Evolutionary conservation across 768 basidiomycete genomes (phyloP).

Genomic region (Boletus reticuloceps): DNA sequence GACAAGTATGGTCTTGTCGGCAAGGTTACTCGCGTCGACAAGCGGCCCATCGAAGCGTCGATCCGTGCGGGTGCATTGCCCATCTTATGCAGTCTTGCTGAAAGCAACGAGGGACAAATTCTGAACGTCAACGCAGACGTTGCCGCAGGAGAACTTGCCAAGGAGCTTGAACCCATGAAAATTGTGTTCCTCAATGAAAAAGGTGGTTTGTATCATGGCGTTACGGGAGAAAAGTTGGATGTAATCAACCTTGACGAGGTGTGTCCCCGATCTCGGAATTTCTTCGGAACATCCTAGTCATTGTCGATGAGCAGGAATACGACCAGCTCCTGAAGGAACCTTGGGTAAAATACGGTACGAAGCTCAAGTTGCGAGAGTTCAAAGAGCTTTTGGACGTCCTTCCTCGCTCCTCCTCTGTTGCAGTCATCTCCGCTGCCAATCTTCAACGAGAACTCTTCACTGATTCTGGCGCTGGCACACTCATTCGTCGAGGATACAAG

Average conservation of each 20-base stretch:
- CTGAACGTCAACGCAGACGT: slow-evolving; percentile 99
- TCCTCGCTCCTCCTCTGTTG: slow-evolving; percentile 96
- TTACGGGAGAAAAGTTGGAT: slow-evolving; percentile 93
- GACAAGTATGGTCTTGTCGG: slow-evolving; percentile 95
- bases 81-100: slow-evolving; percentile 92
- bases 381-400: slow-evolving; percentile 98
- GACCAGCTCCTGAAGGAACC: slow-evolving; percentile 95
- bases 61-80: slow-evolving; percentile 96
- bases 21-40: slow-evolving; percentile 92
- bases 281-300: background rate
- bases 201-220: slow-evolving; percentile 96
- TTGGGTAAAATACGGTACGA: slow-evolving; percentile 99
- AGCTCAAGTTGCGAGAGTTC: slow-evolving; percentile 98
- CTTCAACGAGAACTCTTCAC: slow-evolving; percentile 99
- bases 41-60: slow-evolving; percentile 93
- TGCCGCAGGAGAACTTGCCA: slow-evolving; percentile 95
- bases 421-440: slow-evolving; percentile 90
- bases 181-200: slow-evolving; percentile 99
- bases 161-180: slow-evolving; percentile 97
- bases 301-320: slow-evolving; percentile 65
- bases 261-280: background rate
- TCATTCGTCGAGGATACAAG: slow-evolving; percentile 97
- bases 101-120: slow-evolving; percentile 95
- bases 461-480: slow-evolving; percentile 95
- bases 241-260: slow-evolving; percentile 98